Conservation (phyloP, 192 early-diverging fungal genomes). For the Coemansia sp. region DNA sequence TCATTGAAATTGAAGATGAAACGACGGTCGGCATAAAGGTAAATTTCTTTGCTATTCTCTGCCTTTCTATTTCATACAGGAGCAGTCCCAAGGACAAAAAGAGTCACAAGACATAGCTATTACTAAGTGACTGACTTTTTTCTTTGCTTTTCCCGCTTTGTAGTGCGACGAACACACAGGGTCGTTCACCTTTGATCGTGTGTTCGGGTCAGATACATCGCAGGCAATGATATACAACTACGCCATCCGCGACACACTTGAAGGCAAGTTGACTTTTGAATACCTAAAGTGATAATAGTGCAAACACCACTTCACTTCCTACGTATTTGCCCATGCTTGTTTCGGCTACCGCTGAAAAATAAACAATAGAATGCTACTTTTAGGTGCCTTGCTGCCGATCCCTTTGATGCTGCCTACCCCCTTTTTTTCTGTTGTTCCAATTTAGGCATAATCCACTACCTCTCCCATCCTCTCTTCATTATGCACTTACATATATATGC, state of each 20-base stretch:
- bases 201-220: slow-evolving; percentile 81
- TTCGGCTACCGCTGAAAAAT: too few relatives aligned
- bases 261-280: slow-evolving; percentile 61
- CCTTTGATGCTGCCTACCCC: too few relatives aligned
- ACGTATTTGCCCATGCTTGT: not conserved
- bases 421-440: not conserved
- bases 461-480: not conserved
- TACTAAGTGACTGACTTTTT: not conserved
- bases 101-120: not conserved
- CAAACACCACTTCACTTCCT: not conserved
- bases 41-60: slow-evolving; percentile 5
- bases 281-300: not conserved
- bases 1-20: slow-evolving; percentile 71
- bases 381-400: too few relatives aligned
- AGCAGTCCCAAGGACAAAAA: not conserved
- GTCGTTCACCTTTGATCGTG: slow-evolving; percentile 85
- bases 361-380: too few relatives aligned
- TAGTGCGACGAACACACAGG: slow-evolving; percentile 64
- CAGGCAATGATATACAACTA: slow-evolving; percentile 91
- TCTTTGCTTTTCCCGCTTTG: slow-evolving; percentile 32
- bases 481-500: not conserved
- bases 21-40: slow-evolving; percentile 55
- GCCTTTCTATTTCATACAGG: slow-evolving; percentile 7
- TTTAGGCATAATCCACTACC: not conserved
- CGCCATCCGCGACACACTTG: slow-evolving; percentile 85